Percentiles rank a stretch among this genome's conserved stretches.
These are phyloP conservation scores for Globisporangium viniferum DNA, from an alignment of 352 stramenopile genomes.

Conservation along the genomic window DNA sequence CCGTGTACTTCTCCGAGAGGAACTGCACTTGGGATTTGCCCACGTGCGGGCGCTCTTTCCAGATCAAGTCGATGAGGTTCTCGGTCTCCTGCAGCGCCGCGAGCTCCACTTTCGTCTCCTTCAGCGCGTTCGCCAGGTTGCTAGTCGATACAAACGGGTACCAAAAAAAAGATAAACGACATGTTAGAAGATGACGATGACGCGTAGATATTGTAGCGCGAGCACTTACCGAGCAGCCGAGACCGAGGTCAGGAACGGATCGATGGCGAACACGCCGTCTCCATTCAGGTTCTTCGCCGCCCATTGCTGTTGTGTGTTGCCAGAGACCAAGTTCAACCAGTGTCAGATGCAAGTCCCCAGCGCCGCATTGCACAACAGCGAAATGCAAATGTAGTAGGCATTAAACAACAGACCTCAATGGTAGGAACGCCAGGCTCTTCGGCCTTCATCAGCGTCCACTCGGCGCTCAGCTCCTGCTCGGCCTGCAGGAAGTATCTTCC, in stretches of 20 bases:
- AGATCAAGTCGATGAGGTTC: slow-evolving; percentile 97
- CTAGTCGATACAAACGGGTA: slow-evolving; percentile 17
- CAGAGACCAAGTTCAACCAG: not conserved
- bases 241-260: slow-evolving; percentile 93
- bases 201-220: too few relatives aligned
- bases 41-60: slow-evolving; percentile 76
- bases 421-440: slow-evolving; percentile 90
- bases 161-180: not conserved
- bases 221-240: slow-evolving; percentile 71
- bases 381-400: slow-evolving; percentile 15
- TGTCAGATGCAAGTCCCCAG: not conserved
- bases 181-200: not conserved
- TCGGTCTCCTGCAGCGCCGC: slow-evolving; percentile 68
- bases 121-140: slow-evolving; percentile 61
- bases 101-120: slow-evolving; percentile 67
- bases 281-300: slow-evolving; percentile 57
- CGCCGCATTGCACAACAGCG: not conserved
- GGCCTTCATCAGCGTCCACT: slow-evolving; percentile 96
- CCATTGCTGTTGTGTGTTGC: slow-evolving; percentile 44
- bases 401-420: slow-evolving; percentile 58
- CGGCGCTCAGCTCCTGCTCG: slow-evolving; percentile 88
- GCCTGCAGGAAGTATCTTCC: slow-evolving; percentile 98
- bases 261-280: slow-evolving; percentile 90
- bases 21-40: slow-evolving; percentile 87
- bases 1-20: slow-evolving; percentile 92